Conservation (phyloP, 177 flowering plant genomes). For the Vitis hybrid region DNA sequence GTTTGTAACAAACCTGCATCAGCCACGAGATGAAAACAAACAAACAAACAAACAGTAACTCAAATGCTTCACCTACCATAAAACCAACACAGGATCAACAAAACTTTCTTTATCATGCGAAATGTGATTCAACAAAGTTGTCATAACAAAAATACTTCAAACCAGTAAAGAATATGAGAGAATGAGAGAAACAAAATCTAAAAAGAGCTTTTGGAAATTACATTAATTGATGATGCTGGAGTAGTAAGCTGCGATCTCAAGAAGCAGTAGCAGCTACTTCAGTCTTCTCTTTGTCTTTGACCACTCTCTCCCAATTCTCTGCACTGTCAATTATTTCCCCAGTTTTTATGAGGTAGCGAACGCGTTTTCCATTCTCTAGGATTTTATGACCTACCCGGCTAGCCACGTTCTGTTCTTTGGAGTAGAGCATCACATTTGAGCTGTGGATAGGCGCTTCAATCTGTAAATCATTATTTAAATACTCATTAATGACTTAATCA, state of each 20-base stretch:
- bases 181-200: neutral
- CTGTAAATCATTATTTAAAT: conserved; percentile 36
- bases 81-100: neutral
- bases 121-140: conserved; percentile 4
- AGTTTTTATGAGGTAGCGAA: conserved; percentile 87
- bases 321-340: conserved; percentile 85
- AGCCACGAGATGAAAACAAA: too few relatives aligned
- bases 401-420: conserved; percentile 77
- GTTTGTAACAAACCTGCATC: too few relatives aligned
- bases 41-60: neutral
- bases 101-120: neutral
- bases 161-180: neutral
- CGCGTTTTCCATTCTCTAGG: conserved; percentile 76
- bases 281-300: conserved; percentile 49
- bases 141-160: neutral
- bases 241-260: too few relatives aligned
- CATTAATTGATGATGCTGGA: neutral
- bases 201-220: conserved; percentile 1
- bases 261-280: conserved; percentile 30
- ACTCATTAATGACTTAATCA: neutral
- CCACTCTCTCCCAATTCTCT: conserved; percentile 73
- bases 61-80: neutral
- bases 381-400: conserved; percentile 93
- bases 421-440: conserved; percentile 99
- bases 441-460: conserved; percentile 92